Evolutionary conservation across 345 rosid species (phyloP).

Genomic region (Salix purpurea): DNA sequence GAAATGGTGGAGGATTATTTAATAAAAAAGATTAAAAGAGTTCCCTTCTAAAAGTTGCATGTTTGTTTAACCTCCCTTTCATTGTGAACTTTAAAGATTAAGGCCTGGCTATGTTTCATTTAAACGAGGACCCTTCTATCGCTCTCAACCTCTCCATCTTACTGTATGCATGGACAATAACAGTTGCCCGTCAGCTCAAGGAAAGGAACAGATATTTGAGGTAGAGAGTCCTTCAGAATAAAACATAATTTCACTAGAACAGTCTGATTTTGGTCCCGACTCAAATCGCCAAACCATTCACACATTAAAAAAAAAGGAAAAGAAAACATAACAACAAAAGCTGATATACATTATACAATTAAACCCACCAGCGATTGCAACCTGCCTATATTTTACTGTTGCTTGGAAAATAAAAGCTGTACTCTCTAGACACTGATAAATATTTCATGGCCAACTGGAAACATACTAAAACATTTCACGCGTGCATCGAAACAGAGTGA

Average conservation of each 20-base stretch:
- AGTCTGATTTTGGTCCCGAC: neutral
- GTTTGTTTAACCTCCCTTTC: too few species aligned
- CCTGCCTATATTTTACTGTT: neutral
- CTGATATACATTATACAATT: neutral
- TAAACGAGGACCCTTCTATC: neutral
- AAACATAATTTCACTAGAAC: neutral
- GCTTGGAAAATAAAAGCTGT: slow-evolving; percentile 15
- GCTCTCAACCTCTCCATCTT: neutral
- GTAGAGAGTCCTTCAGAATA: neutral
- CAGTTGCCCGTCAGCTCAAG: too few species aligned
- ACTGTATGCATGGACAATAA: neutral
- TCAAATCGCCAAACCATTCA: neutral
- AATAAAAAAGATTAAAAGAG: too few species aligned
- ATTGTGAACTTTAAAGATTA: too few species aligned
- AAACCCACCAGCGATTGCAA: neutral
- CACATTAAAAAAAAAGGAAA: neutral
- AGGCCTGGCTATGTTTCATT: neutral
- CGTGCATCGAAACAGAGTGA: slow-evolving; percentile 19
- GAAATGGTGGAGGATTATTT: neutral
- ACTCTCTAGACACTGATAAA: slow-evolving; percentile 13
- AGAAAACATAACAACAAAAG: neutral
- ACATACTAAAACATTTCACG: slow-evolving; percentile 3
- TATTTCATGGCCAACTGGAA: slow-evolving; percentile 3
- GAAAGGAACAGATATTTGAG: too few species aligned
- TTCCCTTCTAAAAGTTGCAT: neutral